Evolutionary conservation across 106 monocot species (phyloP).

Genomic region (Dioscorea dumetorum): DNA sequence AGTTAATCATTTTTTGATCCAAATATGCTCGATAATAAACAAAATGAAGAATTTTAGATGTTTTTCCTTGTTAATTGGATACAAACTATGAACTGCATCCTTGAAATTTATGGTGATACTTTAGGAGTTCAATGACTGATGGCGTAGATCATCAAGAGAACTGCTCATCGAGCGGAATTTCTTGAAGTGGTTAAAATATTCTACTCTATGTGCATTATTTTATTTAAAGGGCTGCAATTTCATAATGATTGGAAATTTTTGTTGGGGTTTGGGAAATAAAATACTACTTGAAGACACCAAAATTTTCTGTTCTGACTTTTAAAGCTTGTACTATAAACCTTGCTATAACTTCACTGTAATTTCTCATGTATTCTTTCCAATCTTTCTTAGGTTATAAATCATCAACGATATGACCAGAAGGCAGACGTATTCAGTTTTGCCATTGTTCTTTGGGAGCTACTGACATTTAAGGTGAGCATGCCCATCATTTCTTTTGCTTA

Average conservation of each 20-base stretch:
- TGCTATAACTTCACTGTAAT: background rate
- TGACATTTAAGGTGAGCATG: constrained; percentile 65
- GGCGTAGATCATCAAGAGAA: no score
- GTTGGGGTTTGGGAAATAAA: background rate
- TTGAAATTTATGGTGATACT: background rate
- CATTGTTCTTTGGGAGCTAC: constrained; percentile 93
- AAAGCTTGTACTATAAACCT: background rate
- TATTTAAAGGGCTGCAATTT: background rate
- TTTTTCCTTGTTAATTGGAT: background rate
- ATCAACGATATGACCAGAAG: constrained; percentile 78
- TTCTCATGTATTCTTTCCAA: background rate
- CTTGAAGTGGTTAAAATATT: background rate
- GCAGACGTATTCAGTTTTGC: constrained; percentile 93
- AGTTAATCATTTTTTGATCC: background rate
- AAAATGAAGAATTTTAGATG: background rate
- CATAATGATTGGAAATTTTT: background rate
- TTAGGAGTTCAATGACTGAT: background rate
- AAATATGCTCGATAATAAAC: background rate
- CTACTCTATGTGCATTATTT: background rate
- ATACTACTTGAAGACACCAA: background rate
- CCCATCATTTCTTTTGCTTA: no score
- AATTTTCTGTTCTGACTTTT: background rate
- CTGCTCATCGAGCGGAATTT: no score
- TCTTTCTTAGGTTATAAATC: constrained; percentile 74
- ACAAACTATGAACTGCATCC: background rate